phyloP scores from a whole-genome alignment of 2,329 filamentous ascomycete species.

The Fusarium sp. region DNA sequence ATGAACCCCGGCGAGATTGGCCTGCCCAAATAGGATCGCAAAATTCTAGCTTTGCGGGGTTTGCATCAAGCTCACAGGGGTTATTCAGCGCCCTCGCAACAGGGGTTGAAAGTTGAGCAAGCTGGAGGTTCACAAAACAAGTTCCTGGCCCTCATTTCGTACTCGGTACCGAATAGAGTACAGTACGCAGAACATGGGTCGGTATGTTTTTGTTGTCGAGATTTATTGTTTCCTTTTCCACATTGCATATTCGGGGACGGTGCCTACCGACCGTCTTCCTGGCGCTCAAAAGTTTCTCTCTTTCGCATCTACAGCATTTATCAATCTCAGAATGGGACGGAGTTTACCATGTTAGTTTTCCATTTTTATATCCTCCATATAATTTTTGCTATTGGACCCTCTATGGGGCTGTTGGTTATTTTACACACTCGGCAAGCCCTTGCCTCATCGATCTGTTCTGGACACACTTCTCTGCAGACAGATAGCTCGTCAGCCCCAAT shows the following conservation, averaged over 20 bases:
- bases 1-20: conserved; percentile 30
- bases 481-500: conserved; percentile 5
- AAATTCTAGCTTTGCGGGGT: conserved; percentile 37
- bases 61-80: conserved; percentile 38
- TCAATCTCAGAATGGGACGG: conserved; percentile 22
- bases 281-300: conserved; percentile 42
- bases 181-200: conserved; percentile 30
- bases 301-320: conserved; percentile 34
- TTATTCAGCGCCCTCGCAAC: conserved; percentile 16
- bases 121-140: conserved; percentile 8
- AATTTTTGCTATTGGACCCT: conserved; percentile 1
- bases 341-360: conserved; percentile 23
- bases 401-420: conserved; percentile 1
- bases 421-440: neutral
- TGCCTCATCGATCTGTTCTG: neutral
- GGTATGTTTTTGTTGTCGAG: neutral
- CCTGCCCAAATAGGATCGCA: conserved; percentile 34
- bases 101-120: conserved; percentile 1
- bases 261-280: conserved; percentile 11
- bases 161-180: conserved; percentile 29
- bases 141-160: conserved; percentile 14
- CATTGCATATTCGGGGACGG: conserved; percentile 21
- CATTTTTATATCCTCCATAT: neutral
- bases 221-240: conserved; percentile 17
- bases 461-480: neutral